Conservation (phyloP, 108 stramenopile species). For the Asterionellopsis glacialis region DNA sequence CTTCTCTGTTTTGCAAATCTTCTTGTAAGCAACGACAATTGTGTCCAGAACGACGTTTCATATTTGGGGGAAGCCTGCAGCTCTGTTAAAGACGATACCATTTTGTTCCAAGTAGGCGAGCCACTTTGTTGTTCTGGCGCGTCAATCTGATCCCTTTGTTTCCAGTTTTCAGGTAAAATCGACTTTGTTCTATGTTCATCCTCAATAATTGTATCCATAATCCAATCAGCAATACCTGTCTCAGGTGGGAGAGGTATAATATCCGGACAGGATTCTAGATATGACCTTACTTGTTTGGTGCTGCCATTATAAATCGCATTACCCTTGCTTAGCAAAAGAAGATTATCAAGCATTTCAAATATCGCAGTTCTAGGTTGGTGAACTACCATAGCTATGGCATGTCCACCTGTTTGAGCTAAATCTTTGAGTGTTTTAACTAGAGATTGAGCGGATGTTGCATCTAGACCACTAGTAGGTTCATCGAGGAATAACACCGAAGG, state of each 20-base stretch:
- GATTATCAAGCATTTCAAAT: constrained; percentile 74
- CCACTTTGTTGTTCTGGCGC: neutral
- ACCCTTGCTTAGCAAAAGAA: constrained; percentile 66
- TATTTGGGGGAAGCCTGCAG: constrained; percentile 41
- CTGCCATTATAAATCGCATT: constrained; percentile 52
- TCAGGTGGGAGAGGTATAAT: constrained; percentile 48
- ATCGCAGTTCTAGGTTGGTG: constrained; percentile 89
- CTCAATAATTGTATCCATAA: constrained; percentile 67
- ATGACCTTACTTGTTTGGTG: constrained; percentile 31
- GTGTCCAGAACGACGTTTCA: constrained; percentile 38
- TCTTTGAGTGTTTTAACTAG: constrained; percentile 66
- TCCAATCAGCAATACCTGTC: constrained; percentile 82
- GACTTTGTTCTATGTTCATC: constrained; percentile 32
- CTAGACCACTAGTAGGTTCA: constrained; percentile 78
- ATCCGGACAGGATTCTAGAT: constrained; percentile 46
- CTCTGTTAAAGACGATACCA: constrained; percentile 40
- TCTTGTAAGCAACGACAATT: constrained; percentile 41
- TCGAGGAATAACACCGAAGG: constrained; percentile 79
- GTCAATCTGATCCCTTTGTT: constrained; percentile 13
- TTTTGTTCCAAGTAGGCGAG: neutral
- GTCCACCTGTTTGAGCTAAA: constrained; percentile 43
- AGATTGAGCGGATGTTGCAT: constrained; percentile 68
- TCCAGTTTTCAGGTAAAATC: constrained; percentile 18
- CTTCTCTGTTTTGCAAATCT: constrained; percentile 65
- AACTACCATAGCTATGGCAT: constrained; percentile 81